Evolutionary conservation across 2,329 filamentous ascomycete genomes (phyloP).

Genomic region (Pyrenophora tritici-repentis): DNA sequence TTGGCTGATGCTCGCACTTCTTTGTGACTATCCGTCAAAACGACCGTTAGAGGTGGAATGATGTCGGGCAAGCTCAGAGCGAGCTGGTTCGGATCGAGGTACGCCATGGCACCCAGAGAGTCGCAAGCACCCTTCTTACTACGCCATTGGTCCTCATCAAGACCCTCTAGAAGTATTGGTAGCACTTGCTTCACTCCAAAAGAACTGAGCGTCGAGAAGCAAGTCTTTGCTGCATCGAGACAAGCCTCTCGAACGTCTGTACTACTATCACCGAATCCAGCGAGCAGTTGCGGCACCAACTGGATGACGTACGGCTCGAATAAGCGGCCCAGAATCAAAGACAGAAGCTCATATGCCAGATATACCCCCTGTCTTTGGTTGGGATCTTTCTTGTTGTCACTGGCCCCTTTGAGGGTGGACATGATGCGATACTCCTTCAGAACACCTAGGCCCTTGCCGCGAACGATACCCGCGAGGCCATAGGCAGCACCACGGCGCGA

Average conservation of each 20-base stretch:
- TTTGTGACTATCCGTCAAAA: constrained; percentile 97
- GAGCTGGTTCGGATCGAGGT: constrained; percentile 93
- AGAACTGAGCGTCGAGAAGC: constrained; percentile 90
- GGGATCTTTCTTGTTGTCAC: constrained; percentile 94
- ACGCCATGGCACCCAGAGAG: constrained; percentile 96
- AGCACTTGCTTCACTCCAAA: constrained; percentile 95
- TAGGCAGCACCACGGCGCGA: constrained; percentile 91
- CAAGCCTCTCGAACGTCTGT: constrained; percentile 91
- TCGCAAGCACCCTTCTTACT: constrained; percentile 99
- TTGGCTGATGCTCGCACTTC: constrained; percentile 92
- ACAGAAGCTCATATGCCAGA: constrained; percentile 87
- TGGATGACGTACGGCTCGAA: constrained; percentile 98
- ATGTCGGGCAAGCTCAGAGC: constrained; percentile 92
- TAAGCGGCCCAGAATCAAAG: constrained; percentile 79
- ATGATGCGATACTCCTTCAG: constrained; percentile 86
- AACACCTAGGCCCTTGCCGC: constrained; percentile 81
- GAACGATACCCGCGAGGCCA: constrained; percentile 86
- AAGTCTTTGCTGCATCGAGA: constrained; percentile 89
- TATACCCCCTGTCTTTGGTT: constrained; percentile 88
- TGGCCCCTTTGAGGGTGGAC: constrained; percentile 75
- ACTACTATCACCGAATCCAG: constrained; percentile 85
- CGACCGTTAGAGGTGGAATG: constrained; percentile 90
- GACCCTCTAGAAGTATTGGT: constrained; percentile 85
- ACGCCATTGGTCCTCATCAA: constrained; percentile 95
- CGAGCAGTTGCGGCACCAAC: constrained; percentile 87